Conservation (phyloP, 2,329 filamentous ascomycete genomes). For the Juglanconis oblonga region DNA sequence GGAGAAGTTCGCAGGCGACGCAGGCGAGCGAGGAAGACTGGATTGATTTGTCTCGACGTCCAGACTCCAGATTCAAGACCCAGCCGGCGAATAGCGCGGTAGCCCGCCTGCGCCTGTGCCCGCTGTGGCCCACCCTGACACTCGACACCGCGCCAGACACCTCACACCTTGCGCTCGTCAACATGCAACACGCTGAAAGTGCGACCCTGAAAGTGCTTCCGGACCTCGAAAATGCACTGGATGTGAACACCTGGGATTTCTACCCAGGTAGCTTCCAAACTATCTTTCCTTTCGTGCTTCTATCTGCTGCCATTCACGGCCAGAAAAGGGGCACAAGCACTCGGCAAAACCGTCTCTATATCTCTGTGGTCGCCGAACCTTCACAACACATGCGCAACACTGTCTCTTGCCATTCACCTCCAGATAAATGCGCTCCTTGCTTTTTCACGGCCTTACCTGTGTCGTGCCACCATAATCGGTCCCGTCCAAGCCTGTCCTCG, state of each 20-base stretch:
- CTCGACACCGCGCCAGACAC: conserved; percentile 5
- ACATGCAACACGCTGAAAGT: not conserved
- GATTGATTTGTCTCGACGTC: conserved; percentile 24
- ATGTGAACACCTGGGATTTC: not conserved
- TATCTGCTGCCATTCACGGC: not conserved
- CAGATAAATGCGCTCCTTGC: not conserved
- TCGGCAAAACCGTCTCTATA: not conserved
- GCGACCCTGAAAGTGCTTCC: not conserved
- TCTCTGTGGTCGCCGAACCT: not conserved
- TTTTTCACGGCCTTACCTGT: not conserved
- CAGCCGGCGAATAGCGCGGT: conserved; percentile 21
- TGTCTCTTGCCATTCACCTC: not conserved
- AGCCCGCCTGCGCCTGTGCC: conserved; percentile 19
- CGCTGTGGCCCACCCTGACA: conserved; percentile 18
- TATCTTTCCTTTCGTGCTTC: not conserved
- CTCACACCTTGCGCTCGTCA: not conserved
- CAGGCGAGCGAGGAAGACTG: conserved; percentile 12
- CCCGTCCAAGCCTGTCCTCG: not conserved
- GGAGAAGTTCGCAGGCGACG: conserved; percentile 27
- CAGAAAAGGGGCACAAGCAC: not conserved
- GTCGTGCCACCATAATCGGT: not conserved
- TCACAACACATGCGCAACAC: not conserved
- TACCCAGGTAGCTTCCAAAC: not conserved
- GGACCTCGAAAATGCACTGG: not conserved
- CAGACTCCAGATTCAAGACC: not conserved